Base-by-base conservation (phyloP, 202 grass and related monocot genomes). In the Musa balbisiana region DNA sequence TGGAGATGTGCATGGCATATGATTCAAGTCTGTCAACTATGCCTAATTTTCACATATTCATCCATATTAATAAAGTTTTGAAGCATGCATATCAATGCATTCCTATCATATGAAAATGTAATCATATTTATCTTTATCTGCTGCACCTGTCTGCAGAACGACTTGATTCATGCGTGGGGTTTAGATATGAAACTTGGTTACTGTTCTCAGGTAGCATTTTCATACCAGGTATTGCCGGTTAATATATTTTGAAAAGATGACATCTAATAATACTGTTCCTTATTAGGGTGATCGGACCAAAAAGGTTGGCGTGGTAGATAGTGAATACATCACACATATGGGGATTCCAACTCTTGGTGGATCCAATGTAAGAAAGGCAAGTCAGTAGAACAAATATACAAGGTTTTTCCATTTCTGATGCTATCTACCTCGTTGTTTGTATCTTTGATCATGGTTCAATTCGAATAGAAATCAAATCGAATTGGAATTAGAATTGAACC, bases 121-220 rank as follows among this genome's bases (percentile, higher is more conserved):
- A 4, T 67, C 15, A 13, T 29, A 29, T 67, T 67, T 13, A 13
- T 67, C 33, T 67, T 14, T 8, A 14, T 67, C 27, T 67, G 22
- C 12, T 68, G 13, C 13, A 33, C 20, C n/a, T 55, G 50, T 54
- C 8, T 55, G 16, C 25, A 78, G 76, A 78, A 78, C 53, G 76
- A 78, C 64, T 68, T 78, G 64, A 33, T 78, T 55, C 50, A 78
- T 54, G 63, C 22, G 55, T 78, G 76, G 76, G 76, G 63, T 33
- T 24, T 78, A 21, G 76, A 78, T 63, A 29, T 29, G 21, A 67
- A 78, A n/a, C 22, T 78, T 24, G 64, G 76, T 13, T 78, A 78
- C 17, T 78, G 76, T 78, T 23, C 52, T 13, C 51, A 68, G 63
- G 76, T 78, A 33, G 19, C 20, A 76, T 14, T 15, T 16, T 17